phyloP scores from a whole-genome alignment of 2,329 filamentous ascomycete genomes.

The Metarhizium robertsii region DNA sequence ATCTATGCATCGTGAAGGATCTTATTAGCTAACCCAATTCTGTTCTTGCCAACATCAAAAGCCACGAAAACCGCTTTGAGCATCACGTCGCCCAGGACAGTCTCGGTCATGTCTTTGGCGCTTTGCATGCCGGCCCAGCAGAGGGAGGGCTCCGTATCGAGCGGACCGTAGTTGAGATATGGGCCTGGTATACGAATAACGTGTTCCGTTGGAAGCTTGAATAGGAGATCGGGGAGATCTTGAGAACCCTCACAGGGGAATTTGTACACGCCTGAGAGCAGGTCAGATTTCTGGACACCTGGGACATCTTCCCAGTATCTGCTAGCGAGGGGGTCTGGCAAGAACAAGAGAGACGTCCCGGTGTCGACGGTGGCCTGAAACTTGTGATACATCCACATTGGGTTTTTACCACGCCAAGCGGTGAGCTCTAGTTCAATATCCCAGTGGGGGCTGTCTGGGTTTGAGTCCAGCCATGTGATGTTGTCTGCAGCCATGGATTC shows the following conservation, averaged over 20 bases:
- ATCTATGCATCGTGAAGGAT: conserved; percentile 16
- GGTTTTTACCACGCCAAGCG: conserved; percentile 34
- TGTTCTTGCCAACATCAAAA: conserved; percentile 45
- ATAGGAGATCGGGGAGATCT: conserved; percentile 46
- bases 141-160: conserved; percentile 35
- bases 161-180: conserved; percentile 45
- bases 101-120: conserved; percentile 34
- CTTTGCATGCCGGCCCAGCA: conserved; percentile 75
- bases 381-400: conserved; percentile 35
- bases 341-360: conserved; percentile 56
- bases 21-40: conserved; percentile 36
- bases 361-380: conserved; percentile 56
- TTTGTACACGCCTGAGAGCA: conserved; percentile 47
- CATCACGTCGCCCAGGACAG: conserved; percentile 70
- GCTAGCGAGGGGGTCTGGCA: conserved; percentile 44
- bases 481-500: conserved; percentile 25
- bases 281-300: conserved; percentile 26
- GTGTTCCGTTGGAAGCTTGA: conserved; percentile 42
- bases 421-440: conserved; percentile 41
- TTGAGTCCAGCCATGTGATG: conserved; percentile 32
- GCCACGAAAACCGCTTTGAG: conserved; percentile 70
- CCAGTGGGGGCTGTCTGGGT: conserved; percentile 25
- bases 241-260: conserved; percentile 47
- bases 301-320: conserved; percentile 51
- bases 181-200: conserved; percentile 43